These are phyloP conservation scores for Macroventuria anomochaeta DNA, from an alignment of 2,329 filamentous ascomycete genomes.

Conservation along the genomic window DNA sequence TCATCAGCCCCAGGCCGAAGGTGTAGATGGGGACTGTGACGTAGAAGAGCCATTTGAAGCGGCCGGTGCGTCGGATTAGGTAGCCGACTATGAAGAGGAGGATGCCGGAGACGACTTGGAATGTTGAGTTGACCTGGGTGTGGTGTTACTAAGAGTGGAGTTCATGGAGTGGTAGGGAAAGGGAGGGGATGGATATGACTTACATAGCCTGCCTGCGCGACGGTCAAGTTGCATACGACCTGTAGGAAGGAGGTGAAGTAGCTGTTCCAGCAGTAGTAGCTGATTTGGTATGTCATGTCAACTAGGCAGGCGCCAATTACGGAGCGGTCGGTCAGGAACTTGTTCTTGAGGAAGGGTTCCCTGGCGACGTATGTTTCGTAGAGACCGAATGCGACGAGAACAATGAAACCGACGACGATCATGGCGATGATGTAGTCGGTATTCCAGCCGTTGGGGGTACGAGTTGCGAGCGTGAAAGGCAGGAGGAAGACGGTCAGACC, in stretches of 20 bases:
- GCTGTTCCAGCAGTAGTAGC: slow-evolving; percentile 67
- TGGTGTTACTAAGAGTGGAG: too few species aligned
- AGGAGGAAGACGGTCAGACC: slow-evolving; percentile 56
- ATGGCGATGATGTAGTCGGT: slow-evolving; percentile 59
- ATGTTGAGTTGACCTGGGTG: slow-evolving; percentile 55
- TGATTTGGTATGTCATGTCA: slow-evolving; percentile 58
- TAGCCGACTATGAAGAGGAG: slow-evolving; percentile 52
- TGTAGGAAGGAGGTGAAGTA: slow-evolving; percentile 60
- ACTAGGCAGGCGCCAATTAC: slow-evolving; percentile 67
- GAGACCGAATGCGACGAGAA: slow-evolving; percentile 56
- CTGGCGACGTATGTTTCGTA: slow-evolving; percentile 60
- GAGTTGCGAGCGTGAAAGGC: slow-evolving; percentile 61
- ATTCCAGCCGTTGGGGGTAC: slow-evolving; percentile 56
- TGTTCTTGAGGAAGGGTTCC: slow-evolving; percentile 62
- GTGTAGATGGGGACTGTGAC: slow-evolving; percentile 64
- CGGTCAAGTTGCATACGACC: slow-evolving; percentile 64
- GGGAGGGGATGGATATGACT: background rate
- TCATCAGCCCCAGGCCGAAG: slow-evolving; percentile 67
- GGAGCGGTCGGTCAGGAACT: slow-evolving; percentile 64
- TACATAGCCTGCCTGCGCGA: slow-evolving; percentile 60
- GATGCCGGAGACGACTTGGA: slow-evolving; percentile 62
- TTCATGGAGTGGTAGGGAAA: too few species aligned
- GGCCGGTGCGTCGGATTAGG: slow-evolving; percentile 62
- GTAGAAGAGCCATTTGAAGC: slow-evolving; percentile 64
- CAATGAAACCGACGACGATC: slow-evolving; percentile 56